These are phyloP conservation scores for Lecanoromycetidae sp. DNA, from an alignment of 2,329 filamentous ascomycete genomes.

Conservation along the genomic window DNA sequence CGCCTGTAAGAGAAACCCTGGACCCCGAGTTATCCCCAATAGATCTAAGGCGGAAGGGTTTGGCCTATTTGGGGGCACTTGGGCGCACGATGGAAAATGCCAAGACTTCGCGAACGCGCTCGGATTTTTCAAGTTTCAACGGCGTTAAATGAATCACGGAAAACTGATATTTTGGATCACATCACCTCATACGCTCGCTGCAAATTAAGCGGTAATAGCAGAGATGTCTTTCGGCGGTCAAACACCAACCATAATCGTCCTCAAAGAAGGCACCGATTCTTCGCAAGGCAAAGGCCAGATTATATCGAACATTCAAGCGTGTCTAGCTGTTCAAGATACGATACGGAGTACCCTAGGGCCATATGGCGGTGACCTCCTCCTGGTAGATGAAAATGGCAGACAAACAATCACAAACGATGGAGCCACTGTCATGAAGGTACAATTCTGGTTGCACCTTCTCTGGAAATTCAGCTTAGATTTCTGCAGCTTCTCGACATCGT, in stretches of 20 bases:
- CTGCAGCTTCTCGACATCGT: conserved; percentile 87
- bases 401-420: conserved; percentile 99
- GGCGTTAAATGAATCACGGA: no score
- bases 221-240: conserved; percentile 95
- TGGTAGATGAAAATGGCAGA: conserved; percentile 88
- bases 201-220: not conserved
- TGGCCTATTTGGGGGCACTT: no score
- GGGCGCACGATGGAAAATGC: no score
- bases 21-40: no score
- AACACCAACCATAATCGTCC: conserved; percentile 93
- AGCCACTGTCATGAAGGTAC: conserved; percentile 95
- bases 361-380: conserved; percentile 89
- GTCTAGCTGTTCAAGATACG: conserved; percentile 85
- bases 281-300: conserved; percentile 96
- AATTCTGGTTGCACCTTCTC: conserved; percentile 13
- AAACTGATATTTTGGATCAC: no score
- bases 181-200: no score
- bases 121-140: no score
- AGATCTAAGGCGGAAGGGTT: no score
- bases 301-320: conserved; percentile 96
- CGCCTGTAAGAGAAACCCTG: no score
- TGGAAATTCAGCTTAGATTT: conserved; percentile 6
- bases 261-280: conserved; percentile 95
- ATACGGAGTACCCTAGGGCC: conserved; percentile 93
- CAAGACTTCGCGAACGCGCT: no score